A percentile compares a stretch with the other conserved stretches of the same genome.
These are phyloP conservation scores for Phialophora expanda DNA, from an alignment of 2,329 filamentous ascomycete species.

Conservation along the genomic window DNA sequence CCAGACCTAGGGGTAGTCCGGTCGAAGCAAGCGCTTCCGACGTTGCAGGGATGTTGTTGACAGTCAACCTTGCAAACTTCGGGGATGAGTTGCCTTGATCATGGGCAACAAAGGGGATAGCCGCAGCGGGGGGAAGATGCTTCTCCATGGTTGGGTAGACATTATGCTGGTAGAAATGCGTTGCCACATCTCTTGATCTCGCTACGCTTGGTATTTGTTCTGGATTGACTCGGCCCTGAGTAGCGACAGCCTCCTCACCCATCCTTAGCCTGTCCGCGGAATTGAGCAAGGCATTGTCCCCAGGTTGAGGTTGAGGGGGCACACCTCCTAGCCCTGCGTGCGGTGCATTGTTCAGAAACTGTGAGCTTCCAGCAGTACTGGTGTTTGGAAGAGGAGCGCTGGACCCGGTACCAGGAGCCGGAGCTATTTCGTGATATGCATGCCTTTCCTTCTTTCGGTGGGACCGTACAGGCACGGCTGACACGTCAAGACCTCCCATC, in stretches of 20 bases:
- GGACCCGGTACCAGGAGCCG: slow-evolving; percentile 59
- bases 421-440: slow-evolving; percentile 85
- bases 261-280: slow-evolving; percentile 42
- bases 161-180: slow-evolving; percentile 83
- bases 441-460: slow-evolving; percentile 92
- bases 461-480: slow-evolving; percentile 54
- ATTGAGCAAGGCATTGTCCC: slow-evolving; percentile 27
- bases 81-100: slow-evolving; percentile 97
- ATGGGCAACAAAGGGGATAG: slow-evolving; percentile 86
- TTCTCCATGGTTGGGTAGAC: slow-evolving; percentile 95
- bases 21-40: slow-evolving; percentile 80
- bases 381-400: slow-evolving; percentile 8
- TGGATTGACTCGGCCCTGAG: slow-evolving; percentile 78
- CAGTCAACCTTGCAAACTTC: slow-evolving; percentile 85
- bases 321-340: slow-evolving; percentile 46
- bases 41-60: slow-evolving; percentile 90
- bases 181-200: slow-evolving; percentile 77
- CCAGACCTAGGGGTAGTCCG: slow-evolving; percentile 80
- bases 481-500: slow-evolving; percentile 77
- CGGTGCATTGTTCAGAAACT: slow-evolving; percentile 44
- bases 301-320: slow-evolving; percentile 40
- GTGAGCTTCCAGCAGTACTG: slow-evolving; percentile 18
- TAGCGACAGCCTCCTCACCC: slow-evolving; percentile 63
- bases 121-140: slow-evolving; percentile 85
- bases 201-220: slow-evolving; percentile 94